Conservation (phyloP, 495 filamentous ascomycete genomes). For the Staphylotrichum longicolle region DNA sequence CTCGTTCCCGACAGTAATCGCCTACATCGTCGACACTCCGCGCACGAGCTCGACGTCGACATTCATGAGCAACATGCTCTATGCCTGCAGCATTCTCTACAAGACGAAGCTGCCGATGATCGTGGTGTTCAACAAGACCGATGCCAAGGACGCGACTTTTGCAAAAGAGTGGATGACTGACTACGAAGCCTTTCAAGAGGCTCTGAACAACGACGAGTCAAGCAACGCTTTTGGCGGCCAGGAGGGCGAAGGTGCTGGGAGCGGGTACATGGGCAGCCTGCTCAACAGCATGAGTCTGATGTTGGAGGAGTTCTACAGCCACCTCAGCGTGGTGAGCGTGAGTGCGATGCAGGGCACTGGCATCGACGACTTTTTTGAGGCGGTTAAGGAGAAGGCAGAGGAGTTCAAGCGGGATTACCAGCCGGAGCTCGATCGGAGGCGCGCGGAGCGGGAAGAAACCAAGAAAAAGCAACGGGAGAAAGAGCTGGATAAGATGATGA, state of each 20-base stretch:
- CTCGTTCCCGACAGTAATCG: slow-evolving; percentile 91
- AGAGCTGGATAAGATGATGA: slow-evolving; percentile 89
- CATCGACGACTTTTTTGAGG: slow-evolving; percentile 87
- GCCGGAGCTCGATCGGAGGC: slow-evolving; percentile 81
- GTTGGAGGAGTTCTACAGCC: slow-evolving; percentile 95
- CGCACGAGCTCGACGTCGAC: slow-evolving; percentile 87
- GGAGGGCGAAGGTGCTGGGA: slow-evolving; percentile 68
- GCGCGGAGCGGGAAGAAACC: slow-evolving; percentile 68
- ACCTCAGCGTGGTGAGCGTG: slow-evolving; percentile 87
- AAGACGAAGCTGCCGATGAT: slow-evolving; percentile 99
- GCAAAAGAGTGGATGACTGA: slow-evolving; percentile 99
- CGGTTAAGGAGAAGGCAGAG: slow-evolving; percentile 77
- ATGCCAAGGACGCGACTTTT: slow-evolving; percentile 84
- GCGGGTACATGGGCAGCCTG: slow-evolving; percentile 95
- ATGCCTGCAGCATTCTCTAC: slow-evolving; percentile 96
- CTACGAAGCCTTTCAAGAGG: slow-evolving; percentile 91
- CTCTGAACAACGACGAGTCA: slow-evolving; percentile 76
- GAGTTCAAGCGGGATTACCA: slow-evolving; percentile 92
- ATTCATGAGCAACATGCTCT: slow-evolving; percentile 99
- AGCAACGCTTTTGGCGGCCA: slow-evolving; percentile 70
- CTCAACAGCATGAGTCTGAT: slow-evolving; percentile 97
- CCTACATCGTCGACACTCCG: slow-evolving; percentile 96
- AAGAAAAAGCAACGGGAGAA: slow-evolving; percentile 68
- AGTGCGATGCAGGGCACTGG: slow-evolving; percentile 91
- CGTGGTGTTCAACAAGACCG: slow-evolving; percentile 97